A percentile compares a stretch with the other conserved stretches of the same genome.
Conservation (phyloP, 176 grass and related monocot genomes). For the Lolium rigidum region DNA sequence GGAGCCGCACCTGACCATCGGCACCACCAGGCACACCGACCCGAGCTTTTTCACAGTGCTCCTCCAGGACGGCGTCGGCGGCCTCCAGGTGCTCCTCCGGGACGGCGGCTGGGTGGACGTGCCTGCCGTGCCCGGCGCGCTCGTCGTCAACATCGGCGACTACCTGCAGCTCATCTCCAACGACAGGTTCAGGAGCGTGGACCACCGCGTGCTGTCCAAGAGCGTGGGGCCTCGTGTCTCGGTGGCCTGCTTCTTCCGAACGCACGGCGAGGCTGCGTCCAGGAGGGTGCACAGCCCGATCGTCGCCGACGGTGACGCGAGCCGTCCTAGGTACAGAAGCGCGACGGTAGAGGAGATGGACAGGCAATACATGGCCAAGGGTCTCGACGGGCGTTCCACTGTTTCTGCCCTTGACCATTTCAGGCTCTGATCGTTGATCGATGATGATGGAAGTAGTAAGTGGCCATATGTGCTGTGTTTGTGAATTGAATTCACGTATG, state of each 20-base stretch:
- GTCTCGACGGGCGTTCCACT: neutral
- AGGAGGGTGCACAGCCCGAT: neutral
- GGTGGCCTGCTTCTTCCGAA: neutral
- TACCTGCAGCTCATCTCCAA: neutral
- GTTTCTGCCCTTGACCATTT: neutral
- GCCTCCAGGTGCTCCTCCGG: neutral
- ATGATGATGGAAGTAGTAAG: no score
- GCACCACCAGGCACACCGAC: constrained; percentile 53
- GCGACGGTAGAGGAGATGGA: neutral
- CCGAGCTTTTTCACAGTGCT: constrained; percentile 56
- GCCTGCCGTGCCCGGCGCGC: neutral
- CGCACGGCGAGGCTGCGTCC: neutral
- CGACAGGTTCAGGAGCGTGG: neutral
- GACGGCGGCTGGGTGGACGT: constrained; percentile 3
- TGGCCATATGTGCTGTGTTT: no score
- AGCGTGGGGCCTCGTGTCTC: constrained; percentile 9
- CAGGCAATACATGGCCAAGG: neutral
- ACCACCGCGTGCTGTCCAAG: neutral
- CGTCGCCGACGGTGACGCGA: neutral
- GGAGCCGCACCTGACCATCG: constrained; percentile 52
- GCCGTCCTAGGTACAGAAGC: neutral
- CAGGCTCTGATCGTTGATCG: neutral
- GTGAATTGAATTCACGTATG: no score
- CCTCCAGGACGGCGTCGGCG: neutral
- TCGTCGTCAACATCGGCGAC: neutral